Percentiles rank a stretch among this genome's conserved stretches.
Conservation (phyloP, 176 grass and related monocot species). For the Bolboschoenus planiculmis region DNA sequence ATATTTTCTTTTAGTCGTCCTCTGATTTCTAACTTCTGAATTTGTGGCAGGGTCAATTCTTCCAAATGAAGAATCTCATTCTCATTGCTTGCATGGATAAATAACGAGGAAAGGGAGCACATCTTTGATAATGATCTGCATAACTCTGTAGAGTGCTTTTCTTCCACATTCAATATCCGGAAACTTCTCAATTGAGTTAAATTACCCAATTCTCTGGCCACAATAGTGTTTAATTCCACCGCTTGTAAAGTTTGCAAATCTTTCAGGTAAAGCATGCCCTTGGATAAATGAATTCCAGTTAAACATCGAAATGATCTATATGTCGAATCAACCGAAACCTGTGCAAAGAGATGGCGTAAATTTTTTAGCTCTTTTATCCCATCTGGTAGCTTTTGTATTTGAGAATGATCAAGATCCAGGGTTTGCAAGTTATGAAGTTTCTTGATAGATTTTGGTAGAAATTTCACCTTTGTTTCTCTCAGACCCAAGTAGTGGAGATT, state of each 20-base stretch:
- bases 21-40: neutral
- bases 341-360: constrained; percentile 26
- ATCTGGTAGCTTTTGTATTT: neutral
- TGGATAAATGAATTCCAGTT: neutral
- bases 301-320: neutral
- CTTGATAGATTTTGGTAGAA: constrained; percentile 32
- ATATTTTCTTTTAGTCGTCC: neutral
- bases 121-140: neutral
- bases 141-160: neutral
- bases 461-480: constrained; percentile 21
- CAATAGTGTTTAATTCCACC: neutral
- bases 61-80: neutral
- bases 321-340: neutral
- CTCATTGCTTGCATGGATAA: neutral
- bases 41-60: neutral
- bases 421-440: constrained; percentile 43
- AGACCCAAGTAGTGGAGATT: constrained; percentile 45
- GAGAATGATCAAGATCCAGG: constrained; percentile 10
- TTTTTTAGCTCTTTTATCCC: constrained; percentile 7
- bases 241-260: neutral
- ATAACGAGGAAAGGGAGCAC: neutral
- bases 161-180: neutral
- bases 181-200: neutral
- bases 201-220: neutral
- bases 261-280: neutral